These are phyloP conservation scores for Huntiella savannae DNA, from an alignment of 2,329 filamentous ascomycete genomes.

Conservation along the genomic window DNA sequence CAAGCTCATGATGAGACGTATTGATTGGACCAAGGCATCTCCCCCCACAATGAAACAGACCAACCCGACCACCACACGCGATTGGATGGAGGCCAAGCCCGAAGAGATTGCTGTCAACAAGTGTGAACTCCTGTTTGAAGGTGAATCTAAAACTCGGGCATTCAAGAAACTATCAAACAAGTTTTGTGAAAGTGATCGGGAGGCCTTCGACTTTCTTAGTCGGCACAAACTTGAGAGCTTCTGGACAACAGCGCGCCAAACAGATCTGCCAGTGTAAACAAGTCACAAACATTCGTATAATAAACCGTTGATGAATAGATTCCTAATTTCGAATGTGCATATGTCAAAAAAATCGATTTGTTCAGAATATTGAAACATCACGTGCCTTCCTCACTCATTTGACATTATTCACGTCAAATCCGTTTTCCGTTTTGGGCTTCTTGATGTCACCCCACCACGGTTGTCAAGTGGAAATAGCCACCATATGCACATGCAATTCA, in stretches of 20 bases:
- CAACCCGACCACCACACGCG: slow-evolving; percentile 41
- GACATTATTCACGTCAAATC: no score
- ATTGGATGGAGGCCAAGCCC: slow-evolving; percentile 62
- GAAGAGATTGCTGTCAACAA: slow-evolving; percentile 70
- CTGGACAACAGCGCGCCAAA: slow-evolving; percentile 31
- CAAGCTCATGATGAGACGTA: slow-evolving; percentile 82
- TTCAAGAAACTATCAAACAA: slow-evolving; percentile 82
- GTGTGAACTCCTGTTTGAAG: slow-evolving; percentile 76
- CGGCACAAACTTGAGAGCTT: slow-evolving; percentile 87
- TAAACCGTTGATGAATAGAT: no score
- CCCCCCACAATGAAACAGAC: slow-evolving; percentile 43
- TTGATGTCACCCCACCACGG: no score
- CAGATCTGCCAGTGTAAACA: background rate
- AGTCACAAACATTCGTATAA: background rate
- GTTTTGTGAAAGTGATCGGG: slow-evolving; percentile 81
- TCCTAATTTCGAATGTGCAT: no score
- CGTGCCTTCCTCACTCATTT: no score
- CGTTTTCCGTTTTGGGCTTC: no score
- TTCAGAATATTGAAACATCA: no score
- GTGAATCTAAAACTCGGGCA: slow-evolving; percentile 57
- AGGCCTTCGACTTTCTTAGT: slow-evolving; percentile 62
- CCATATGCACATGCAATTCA: no score
- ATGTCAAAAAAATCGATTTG: no score
- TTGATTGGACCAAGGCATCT: slow-evolving; percentile 85
- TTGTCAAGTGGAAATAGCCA: no score